These are phyloP conservation scores for Cordyceps cateniannulata DNA, from an alignment of 2,329 filamentous ascomycete genomes.

Conservation along the genomic window DNA sequence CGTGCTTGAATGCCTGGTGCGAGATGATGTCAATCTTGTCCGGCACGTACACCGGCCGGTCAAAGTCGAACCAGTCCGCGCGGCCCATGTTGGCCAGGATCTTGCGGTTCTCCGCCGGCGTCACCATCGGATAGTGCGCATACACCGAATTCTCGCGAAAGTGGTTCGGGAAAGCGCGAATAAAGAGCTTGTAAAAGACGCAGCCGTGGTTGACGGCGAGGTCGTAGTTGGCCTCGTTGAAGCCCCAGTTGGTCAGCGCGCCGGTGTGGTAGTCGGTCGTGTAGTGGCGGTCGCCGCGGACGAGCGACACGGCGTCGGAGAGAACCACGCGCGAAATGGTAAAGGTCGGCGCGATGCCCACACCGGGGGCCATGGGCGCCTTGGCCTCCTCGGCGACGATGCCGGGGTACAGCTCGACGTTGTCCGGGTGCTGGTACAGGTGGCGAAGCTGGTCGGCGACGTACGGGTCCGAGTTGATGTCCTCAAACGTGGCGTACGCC, in stretches of 20 bases:
- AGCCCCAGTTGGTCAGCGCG: slow-evolving; percentile 79
- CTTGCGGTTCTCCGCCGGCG: slow-evolving; percentile 63
- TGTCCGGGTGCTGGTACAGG: slow-evolving; percentile 72
- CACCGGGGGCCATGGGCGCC: slow-evolving; percentile 64
- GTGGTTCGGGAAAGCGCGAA: slow-evolving; percentile 72
- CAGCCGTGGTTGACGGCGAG: slow-evolving; percentile 71
- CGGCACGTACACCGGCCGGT: slow-evolving; percentile 47
- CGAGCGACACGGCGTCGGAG: slow-evolving; percentile 72
- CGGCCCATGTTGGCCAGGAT: slow-evolving; percentile 64
- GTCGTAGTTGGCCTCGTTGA: slow-evolving; percentile 67
- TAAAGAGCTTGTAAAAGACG: slow-evolving; percentile 77
- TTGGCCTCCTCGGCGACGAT: slow-evolving; percentile 72
- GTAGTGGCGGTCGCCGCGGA: slow-evolving; percentile 73
- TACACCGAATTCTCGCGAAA: slow-evolving; percentile 75
- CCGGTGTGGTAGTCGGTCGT: slow-evolving; percentile 70
- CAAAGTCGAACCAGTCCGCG: slow-evolving; percentile 63
- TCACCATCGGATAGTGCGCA: slow-evolving; percentile 68
- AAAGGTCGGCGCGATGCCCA: slow-evolving; percentile 68
- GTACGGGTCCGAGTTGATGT: slow-evolving; percentile 72
- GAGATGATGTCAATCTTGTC: slow-evolving; percentile 52
- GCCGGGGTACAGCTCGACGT: slow-evolving; percentile 75
- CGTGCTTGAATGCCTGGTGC: slow-evolving; percentile 52
- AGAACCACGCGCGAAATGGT: slow-evolving; percentile 72
- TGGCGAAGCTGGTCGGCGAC: slow-evolving; percentile 59
- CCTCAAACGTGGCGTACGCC: slow-evolving; percentile 70